Evolutionary conservation across 2,329 filamentous ascomycete genomes (phyloP), one percentile per base, ranked within the genome.

Genomic region (Aureobasidium mangrovei): DNA sequence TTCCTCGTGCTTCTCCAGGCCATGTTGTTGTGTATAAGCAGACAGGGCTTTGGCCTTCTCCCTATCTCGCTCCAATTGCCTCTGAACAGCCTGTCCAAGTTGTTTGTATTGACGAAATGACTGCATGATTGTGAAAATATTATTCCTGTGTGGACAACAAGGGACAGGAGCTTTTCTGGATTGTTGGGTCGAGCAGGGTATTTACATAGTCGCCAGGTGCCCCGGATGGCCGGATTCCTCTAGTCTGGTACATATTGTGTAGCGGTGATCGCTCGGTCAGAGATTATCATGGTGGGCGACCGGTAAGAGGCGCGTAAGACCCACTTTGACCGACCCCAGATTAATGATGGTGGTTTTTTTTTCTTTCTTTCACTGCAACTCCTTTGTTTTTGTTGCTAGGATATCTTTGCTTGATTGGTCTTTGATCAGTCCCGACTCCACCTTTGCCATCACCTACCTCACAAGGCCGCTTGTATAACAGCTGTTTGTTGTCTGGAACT

Each of bases 61-160:
- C 27, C 24, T 18, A 26, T 54, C 43, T 6, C 46, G 43, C 24
- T 46, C 40, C 26, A 52, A 12, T 42, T 51, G 49, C 28, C 46
- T 41, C 18, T 55, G 36, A 4, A 55, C 39, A 4, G 45, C 40
- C 29, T 52, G 36, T 7, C 41, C 40, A 24, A 57, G 46, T 41
- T 46, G 52, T 9, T 47, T 41, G 28, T 45, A 52, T 29, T 55
- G 47, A n/a, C 48, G 40, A 33, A 51, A 51, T 12, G 53, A 57
- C 40, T 36, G 36, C 49, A 57, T 57, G 36, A 36, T 42, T 29
- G 39, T 47, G 41, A 6, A 6, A 29, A 10, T 10, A 38, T 12
- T 27, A 44, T 29, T 7, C 4, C 26, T 26, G 39, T 43, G n/a
- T n/a, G 10, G 32, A 35, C 32, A 28, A 24, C 39, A 36, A 27